Evolutionary conservation across 495 filamentous ascomycete genomes (phyloP), one percentile per base, ranked within the genome.

Genomic region (Entonaema liquescens): DNA sequence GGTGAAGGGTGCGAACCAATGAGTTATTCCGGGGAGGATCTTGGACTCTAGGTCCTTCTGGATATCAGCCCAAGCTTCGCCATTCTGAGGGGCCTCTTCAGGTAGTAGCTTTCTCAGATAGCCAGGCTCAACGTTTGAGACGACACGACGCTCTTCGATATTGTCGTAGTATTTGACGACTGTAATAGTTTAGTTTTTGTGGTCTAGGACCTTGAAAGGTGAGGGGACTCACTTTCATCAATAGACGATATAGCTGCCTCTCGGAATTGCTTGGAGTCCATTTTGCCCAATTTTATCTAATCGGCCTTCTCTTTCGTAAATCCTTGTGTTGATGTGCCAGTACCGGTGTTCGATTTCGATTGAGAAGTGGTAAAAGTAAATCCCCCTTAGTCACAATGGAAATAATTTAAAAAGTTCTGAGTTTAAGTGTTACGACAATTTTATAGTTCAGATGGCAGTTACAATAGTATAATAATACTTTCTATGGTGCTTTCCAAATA

Each of bases 21-120:
- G 95, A 0, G 95, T 99, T 59, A 99, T 81, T 3, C 95, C 95
- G 0, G 95, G 95, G 78, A 97, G 89, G 78, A 98, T 97, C 74
- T 95, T 93, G 13, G 86, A 77, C 72, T 94, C 92, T 53, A 98
- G 89, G 79, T 98, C 95, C 28, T 86, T 81, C 73, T 97, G 92
- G 73, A 98, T 98, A 54, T 87, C 82, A 42, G 80, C 77, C 94
- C 94, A 98, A 72, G 83, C 65, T 79, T 98, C 93, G 38, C 90
- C 89, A 21, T 92, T 83, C 23, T 87, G 73, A 5, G 95, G 95
- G 0, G 93, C 89, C 38, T 82, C 80, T n/a, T 81, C 76, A 9
- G 95, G 95, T 3, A 99, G 88, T 7, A 94, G 85, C 26, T 91
- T 90, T 58, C 86, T 86, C 5, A 99, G 87, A 77, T 98, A 99